Base-by-base conservation (phyloP, 768 basidiomycete genomes). In the Amanita thiersii region DNA sequence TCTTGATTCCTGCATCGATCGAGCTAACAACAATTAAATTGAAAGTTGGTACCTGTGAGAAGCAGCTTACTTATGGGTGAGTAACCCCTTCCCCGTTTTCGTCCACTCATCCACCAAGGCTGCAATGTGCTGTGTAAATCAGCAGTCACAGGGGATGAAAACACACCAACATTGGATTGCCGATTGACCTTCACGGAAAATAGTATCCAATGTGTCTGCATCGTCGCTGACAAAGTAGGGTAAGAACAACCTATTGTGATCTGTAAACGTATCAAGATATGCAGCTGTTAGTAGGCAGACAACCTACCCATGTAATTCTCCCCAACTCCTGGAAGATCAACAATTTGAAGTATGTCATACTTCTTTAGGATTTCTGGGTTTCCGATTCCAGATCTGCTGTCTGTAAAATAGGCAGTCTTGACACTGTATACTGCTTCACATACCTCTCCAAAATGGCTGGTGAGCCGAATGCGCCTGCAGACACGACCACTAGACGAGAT, bases 261-360 rank as follows among this genome's bases (percentile, higher is more conserved):
- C 72, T 74, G 26, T 10, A 25, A 19, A 17, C 18, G 30, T 1
- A 15, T 24, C n/a, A 35, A 25, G 25, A 12, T 29, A n/a, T 18
- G 26, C 9, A 17, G 33, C n/a, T 2, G 26, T 6, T 19, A 8
- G 28, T 39, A 29, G 20, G 14, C 28, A 7, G 28, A 18, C 14
- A n/a, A 40, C 53, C 28, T 39, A 72, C 76, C 77, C 48, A 70
- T 65, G 39, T 73, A 77, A 47, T 86, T 74, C 52, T 82, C 79
- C 8, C 87, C 86, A 0, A 92, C 86, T 12, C 80, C 81, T 1
- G 84, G 82, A 10, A 88, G 70, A 40, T 85, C 75, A 10, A 83
- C 66, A 19, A 75, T 37, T 44, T 66, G 62, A 5, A 59, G 49
- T 23, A 89, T 70, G 8, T 64, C 65, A 39, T 72, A 59, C 24